Percentiles rank a stretch among this genome's conserved stretches.
Evolutionary conservation across 805 yeast species (phyloP).

Genomic region (Lachancea dasiensis): DNA sequence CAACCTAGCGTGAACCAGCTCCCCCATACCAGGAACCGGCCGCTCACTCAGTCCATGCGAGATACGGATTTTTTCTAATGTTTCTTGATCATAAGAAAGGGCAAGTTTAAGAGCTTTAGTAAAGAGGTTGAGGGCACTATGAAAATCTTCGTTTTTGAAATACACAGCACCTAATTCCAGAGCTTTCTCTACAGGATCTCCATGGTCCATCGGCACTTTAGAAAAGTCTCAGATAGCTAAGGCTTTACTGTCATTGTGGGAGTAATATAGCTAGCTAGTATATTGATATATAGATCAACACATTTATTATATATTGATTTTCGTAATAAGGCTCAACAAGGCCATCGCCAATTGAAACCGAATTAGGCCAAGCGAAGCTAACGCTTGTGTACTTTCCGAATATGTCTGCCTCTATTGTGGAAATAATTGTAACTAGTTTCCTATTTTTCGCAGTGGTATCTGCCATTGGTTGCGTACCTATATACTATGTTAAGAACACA

Average conservation of each 20-base stretch:
- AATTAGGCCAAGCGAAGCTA: too few species aligned
- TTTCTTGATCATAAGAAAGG: slow-evolving; percentile 19
- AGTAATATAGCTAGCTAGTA: too few species aligned
- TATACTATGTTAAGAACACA: slow-evolving; percentile 17
- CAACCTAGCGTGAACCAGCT: slow-evolving; percentile 25
- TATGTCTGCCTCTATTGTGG: slow-evolving; percentile 5
- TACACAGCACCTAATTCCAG: slow-evolving; percentile 25
- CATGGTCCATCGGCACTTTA: slow-evolving; percentile 7
- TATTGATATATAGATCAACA: too few species aligned
- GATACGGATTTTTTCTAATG: slow-evolving; percentile 14
- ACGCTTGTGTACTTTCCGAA: too few species aligned
- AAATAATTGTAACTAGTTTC: slow-evolving; percentile 13
- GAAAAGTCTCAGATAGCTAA: too few species aligned
- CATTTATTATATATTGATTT: too few species aligned
- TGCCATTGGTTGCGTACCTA: slow-evolving; percentile 27
- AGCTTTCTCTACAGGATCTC: slow-evolving; percentile 25
- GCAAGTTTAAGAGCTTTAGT: slow-evolving; percentile 24
- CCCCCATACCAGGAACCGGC: slow-evolving; percentile 8
- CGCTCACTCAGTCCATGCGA: slow-evolving; percentile 11
- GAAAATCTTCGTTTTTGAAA: slow-evolving; percentile 22
- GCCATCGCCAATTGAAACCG: too few species aligned
- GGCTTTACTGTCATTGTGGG: too few species aligned
- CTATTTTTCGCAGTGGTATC: slow-evolving; percentile 22
- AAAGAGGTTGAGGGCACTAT: slow-evolving; percentile 25
- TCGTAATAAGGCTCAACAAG: too few species aligned